Percentiles rank a stretch among this genome's conserved stretches.
These are phyloP conservation scores for Arthroderma sp. DNA, from an alignment of 2,329 filamentous ascomycete genomes.

Conservation along the genomic window DNA sequence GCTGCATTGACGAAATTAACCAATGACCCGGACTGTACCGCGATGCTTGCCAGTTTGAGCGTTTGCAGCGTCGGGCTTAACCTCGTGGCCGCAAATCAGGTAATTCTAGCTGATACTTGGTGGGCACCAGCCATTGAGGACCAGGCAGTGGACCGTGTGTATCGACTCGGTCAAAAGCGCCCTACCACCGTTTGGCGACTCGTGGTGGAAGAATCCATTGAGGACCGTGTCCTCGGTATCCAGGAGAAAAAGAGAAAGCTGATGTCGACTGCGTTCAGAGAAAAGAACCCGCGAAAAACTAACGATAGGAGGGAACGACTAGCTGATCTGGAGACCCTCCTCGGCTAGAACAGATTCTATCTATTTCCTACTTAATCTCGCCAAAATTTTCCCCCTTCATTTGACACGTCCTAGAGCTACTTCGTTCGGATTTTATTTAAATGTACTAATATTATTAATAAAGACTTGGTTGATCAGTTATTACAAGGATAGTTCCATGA, in stretches of 20 bases:
- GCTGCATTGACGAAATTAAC: conserved; percentile 55
- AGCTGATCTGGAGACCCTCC: conserved; percentile 32
- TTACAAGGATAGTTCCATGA: too few species aligned
- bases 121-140: conserved; percentile 91
- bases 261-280: conserved; percentile 66
- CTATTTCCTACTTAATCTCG: background rate
- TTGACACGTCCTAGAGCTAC: too few species aligned
- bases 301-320: conserved; percentile 42
- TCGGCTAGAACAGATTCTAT: conserved; percentile 8
- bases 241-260: conserved; percentile 68
- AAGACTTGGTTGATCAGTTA: too few species aligned
- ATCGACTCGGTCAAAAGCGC: conserved; percentile 69
- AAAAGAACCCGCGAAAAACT: conserved; percentile 44
- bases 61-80: conserved; percentile 81
- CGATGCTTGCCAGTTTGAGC: conserved; percentile 68
- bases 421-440: too few species aligned
- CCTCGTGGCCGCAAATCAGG: conserved; percentile 71
- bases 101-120: conserved; percentile 74
- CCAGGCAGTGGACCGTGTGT: conserved; percentile 78
- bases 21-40: conserved; percentile 50
- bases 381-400: background rate
- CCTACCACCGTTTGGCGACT: conserved; percentile 68
- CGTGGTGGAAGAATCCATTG: conserved; percentile 66
- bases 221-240: conserved; percentile 66
- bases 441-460: too few species aligned